These are phyloP conservation scores for Lactarius sanguifluus DNA, from an alignment of 768 basidiomycete species.

Conservation along the genomic window DNA sequence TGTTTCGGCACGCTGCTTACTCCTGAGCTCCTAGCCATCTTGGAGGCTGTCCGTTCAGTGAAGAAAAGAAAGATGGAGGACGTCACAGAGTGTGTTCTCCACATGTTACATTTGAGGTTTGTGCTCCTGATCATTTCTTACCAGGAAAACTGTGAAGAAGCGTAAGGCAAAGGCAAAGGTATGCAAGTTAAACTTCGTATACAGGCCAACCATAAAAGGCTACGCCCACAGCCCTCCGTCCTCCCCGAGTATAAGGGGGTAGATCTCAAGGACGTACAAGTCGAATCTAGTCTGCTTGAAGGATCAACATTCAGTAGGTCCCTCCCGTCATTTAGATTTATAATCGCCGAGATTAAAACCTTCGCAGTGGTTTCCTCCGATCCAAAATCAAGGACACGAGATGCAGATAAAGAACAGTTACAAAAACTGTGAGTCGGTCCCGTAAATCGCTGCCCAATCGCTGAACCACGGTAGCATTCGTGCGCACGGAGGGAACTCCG, in stretches of 20 bases:
- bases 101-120: neutral
- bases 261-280: conserved; percentile 56
- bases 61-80: conserved; percentile 76
- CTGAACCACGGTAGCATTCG: conserved; percentile 51
- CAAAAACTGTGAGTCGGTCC: conserved; percentile 56
- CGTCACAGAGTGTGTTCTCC: conserved; percentile 45
- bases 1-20: conserved; percentile 3
- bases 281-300: conserved; percentile 66
- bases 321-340: neutral
- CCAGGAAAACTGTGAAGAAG: conserved; percentile 44
- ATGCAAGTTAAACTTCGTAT: neutral
- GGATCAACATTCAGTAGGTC: conserved; percentile 78
- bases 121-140: neutral
- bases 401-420: conserved; percentile 67
- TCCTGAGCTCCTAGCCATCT: conserved; percentile 43
- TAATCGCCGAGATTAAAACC: neutral
- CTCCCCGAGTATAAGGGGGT: conserved; percentile 66
- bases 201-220: neutral
- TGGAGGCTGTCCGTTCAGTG: conserved; percentile 60
- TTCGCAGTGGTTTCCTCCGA: conserved; percentile 69
- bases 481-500: conserved; percentile 63
- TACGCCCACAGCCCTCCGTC: conserved; percentile 47
- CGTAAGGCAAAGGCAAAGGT: conserved; percentile 55
- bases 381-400: conserved; percentile 64
- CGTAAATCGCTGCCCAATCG: conserved; percentile 7